Evolutionary conservation across 2,329 filamentous ascomycete genomes (phyloP).

Genomic region (Cladosporium colombiae): DNA sequence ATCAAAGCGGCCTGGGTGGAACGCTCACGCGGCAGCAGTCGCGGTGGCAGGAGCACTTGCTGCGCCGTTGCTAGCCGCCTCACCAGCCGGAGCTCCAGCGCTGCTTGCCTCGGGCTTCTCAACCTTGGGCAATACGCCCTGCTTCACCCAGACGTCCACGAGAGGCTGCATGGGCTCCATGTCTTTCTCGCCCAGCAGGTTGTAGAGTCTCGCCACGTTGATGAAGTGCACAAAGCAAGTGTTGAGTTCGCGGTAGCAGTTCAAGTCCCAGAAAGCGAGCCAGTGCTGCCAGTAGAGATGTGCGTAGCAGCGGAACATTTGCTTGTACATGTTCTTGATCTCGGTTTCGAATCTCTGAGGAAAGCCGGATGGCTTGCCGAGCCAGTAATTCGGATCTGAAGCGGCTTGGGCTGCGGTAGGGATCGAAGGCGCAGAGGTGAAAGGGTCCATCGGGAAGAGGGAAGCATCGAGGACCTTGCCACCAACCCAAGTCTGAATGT

Average conservation of each 20-base stretch:
- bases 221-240: constrained; percentile 57
- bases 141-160: constrained; percentile 87
- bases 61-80: background rate
- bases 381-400: constrained; percentile 67
- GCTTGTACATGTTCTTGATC: constrained; percentile 68
- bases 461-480: constrained; percentile 88
- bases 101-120: constrained; percentile 23
- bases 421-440: constrained; percentile 60
- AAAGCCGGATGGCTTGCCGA: constrained; percentile 83
- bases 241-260: constrained; percentile 53
- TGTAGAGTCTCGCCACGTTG: constrained; percentile 72
- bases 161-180: constrained; percentile 94
- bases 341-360: constrained; percentile 62
- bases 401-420: constrained; percentile 47
- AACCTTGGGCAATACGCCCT: constrained; percentile 74
- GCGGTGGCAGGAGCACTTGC: background rate
- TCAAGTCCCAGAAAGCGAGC: constrained; percentile 53
- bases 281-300: constrained; percentile 56
- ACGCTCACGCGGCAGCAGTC: constrained; percentile 8
- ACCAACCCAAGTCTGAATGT: constrained; percentile 96
- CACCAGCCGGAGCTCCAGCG: background rate
- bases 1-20: background rate
- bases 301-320: constrained; percentile 57
- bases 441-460: constrained; percentile 88
- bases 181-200: constrained; percentile 79